phyloP scores from a whole-genome alignment of 768 basidiomycete species.

The Agaricus blazei region DNA sequence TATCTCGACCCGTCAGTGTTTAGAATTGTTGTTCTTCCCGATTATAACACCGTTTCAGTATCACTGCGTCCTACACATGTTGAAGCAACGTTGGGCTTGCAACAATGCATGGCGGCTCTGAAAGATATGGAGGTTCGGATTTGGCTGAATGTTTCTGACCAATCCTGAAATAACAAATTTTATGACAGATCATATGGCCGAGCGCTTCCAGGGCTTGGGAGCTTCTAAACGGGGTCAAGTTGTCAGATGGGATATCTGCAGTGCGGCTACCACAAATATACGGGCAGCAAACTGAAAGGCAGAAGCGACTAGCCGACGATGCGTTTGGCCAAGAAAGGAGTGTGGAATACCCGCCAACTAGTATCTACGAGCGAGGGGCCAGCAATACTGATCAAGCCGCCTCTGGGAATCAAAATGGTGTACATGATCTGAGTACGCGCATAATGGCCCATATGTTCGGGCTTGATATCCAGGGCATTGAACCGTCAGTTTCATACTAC shows the following conservation, averaged over 20 bases:
- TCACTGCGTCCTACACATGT: slow-evolving; percentile 66
- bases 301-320: slow-evolving; percentile 54
- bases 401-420: slow-evolving; percentile 33
- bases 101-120: slow-evolving; percentile 57
- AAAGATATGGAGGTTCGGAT: slow-evolving; percentile 61
- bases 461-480: slow-evolving; percentile 58
- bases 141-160: slow-evolving; percentile 1
- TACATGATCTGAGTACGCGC: slow-evolving; percentile 58
- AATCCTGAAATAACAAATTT: slow-evolving; percentile 11
- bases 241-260: slow-evolving; percentile 32
- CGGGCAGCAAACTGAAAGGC: slow-evolving; percentile 16
- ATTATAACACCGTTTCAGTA: slow-evolving; percentile 36
- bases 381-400: too few species aligned
- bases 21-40: slow-evolving; percentile 8
- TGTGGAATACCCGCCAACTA: slow-evolving; percentile 39
- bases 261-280: slow-evolving; percentile 25
- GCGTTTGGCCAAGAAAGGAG: slow-evolving; percentile 56
- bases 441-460: slow-evolving; percentile 74
- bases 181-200: slow-evolving; percentile 58
- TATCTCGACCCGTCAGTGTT: slow-evolving; percentile 57
- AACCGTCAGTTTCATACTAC: slow-evolving; percentile 51
- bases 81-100: slow-evolving; percentile 62
- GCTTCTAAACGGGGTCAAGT: slow-evolving; percentile 60
- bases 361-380: slow-evolving; percentile 23
- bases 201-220: slow-evolving; percentile 63